Base-by-base conservation (phyloP, 371 early-diverging fungal genomes). In the Saksenaea vasiformis region DNA sequence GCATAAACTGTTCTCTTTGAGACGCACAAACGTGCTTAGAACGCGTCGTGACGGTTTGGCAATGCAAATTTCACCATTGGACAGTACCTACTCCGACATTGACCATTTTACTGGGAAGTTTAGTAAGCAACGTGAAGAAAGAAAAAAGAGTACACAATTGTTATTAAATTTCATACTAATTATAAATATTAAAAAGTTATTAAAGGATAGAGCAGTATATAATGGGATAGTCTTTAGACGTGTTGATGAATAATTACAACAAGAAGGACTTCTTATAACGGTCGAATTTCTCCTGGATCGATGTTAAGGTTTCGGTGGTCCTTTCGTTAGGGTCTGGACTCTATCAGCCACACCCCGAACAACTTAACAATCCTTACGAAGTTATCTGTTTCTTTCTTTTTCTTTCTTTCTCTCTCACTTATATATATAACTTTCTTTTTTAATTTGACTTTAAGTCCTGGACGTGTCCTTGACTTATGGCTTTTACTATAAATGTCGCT, bases 401-500 rank as follows among this genome's bases (percentile, higher is more conserved):
- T 31, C 31, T 58, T 44, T 58, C 26, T 9, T 51, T 60, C 37
- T 39, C 14, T 61, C 54, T 54, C 8, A 1, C 3, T 37, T 8
- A 26, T 37, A 43, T 66, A 56, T n/a, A n/a, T n/a, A n/a, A n/a
- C n/a, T 39, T 38, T 65, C 37, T 55, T 9, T 56, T 55, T 53
- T 13, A 39, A 13, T 58, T 37, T 60, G 26, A 51, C 19, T 26
- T 53, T 62, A 34, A 13, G 54, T 43, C 31, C 26, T 51, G 17
- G 39, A 4, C 24, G n/a, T 47, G 51, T 47, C 22, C 24, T 22
- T 47, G 10, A 19, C 51, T n/a, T 22, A 47, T 47, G 22, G 51
- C 24, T 22, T n/a, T 47, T 10, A 22, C 51, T 19, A 53, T 55
- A 56, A 58, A 36, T 36, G 43, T 61, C 65, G 56, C 62, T 73